Conservation (phyloP, 106 monocot species). For the Dendrobium catenatum region DNA sequence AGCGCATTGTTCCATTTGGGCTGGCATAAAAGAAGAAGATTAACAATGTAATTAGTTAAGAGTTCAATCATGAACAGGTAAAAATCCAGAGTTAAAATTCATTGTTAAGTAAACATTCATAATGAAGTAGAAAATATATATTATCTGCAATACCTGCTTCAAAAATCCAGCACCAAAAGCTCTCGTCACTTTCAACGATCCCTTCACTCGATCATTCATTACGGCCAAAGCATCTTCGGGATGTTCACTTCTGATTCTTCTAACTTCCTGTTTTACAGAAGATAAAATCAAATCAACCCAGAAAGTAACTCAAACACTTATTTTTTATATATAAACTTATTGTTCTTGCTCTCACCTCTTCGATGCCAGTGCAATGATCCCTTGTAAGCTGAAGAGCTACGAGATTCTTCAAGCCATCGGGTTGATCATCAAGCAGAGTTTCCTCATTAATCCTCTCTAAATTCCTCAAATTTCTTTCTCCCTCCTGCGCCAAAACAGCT, state of each 20-base stretch:
- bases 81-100: too few species aligned
- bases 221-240: conserved; percentile 28
- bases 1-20: conserved; percentile 79
- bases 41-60: too few species aligned
- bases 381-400: conserved; percentile 39
- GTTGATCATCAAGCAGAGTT: conserved; percentile 12
- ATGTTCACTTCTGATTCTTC: conserved; percentile 20
- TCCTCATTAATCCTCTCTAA: conserved; percentile 24
- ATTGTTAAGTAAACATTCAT: too few species aligned
- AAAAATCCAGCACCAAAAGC: conserved; percentile 56
- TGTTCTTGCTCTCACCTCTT: conserved; percentile 29
- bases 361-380: conserved; percentile 49
- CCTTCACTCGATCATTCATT: conserved; percentile 46
- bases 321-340: too few species aligned
- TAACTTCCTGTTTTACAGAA: conserved; percentile 25
- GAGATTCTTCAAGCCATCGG: conserved; percentile 6
- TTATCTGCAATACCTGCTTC: conserved; percentile 23
- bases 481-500: conserved; percentile 38
- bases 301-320: not conserved
- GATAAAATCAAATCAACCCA: not conserved
- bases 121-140: not conserved
- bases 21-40: conserved; percentile 18
- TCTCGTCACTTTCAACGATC: conserved; percentile 47
- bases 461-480: conserved; percentile 9
- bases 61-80: too few species aligned